A percentile compares a stretch with the other conserved stretches of the same genome.
Evolutionary conservation across 129 eudicot genomes (phyloP).

Genomic region (Centella asiatica): DNA sequence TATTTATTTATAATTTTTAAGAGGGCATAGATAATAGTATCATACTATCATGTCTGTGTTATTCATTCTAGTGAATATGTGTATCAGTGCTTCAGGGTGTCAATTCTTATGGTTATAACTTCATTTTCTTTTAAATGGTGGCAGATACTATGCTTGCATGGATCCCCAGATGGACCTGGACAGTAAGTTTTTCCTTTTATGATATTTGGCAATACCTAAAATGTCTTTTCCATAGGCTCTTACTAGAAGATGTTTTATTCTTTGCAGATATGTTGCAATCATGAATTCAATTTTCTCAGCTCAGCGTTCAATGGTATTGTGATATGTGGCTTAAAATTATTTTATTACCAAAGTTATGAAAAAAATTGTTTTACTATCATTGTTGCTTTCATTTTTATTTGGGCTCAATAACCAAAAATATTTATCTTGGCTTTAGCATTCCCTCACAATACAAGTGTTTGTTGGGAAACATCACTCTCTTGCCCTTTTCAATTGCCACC

Average conservation of each 20-base stretch:
- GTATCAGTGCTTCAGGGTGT: no score
- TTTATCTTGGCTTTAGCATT: background rate
- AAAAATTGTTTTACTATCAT: no score
- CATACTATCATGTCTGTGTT: background rate
- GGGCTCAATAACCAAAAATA: background rate
- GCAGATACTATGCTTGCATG: conserved; percentile 93
- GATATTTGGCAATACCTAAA: conserved; percentile 2
- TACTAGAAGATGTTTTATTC: conserved; percentile 10
- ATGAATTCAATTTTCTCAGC: conserved; percentile 98
- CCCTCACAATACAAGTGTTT: background rate
- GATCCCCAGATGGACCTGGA: conserved; percentile 98
- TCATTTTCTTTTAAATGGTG: conserved; percentile 15
- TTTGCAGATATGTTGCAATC: conserved; percentile 81
- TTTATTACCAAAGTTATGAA: background rate
- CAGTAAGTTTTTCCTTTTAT: conserved; percentile 47
- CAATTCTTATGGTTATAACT: conserved; percentile 8
- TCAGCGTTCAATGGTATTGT: conserved; percentile 74
- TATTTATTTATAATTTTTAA: no score
- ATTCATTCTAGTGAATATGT: no score
- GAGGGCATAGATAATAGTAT: no score
- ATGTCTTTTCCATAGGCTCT: conserved; percentile 2
- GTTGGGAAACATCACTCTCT: background rate
- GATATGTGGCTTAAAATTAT: background rate
- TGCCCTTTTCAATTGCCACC: background rate
- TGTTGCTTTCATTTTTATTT: no score